Evolutionary conservation across 257 asterid species (phyloP).

Genomic region (Solanum etuberosum): DNA sequence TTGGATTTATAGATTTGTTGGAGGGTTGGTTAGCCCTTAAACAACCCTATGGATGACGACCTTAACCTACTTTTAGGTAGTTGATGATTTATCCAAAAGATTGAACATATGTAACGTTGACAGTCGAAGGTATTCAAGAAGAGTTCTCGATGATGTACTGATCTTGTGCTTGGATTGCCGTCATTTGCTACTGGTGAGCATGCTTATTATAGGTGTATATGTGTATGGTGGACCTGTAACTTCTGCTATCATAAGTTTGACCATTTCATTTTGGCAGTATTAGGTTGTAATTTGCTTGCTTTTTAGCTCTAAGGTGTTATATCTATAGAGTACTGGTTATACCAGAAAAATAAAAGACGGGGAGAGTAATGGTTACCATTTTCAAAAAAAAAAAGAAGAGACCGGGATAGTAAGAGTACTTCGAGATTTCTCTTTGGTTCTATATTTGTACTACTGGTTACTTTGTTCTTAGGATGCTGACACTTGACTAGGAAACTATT

Average conservation of each 20-base stretch:
- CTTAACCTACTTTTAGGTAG: too few relatives aligned
- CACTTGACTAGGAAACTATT: neutral
- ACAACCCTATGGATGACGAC: too few relatives aligned
- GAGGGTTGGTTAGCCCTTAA: too few relatives aligned
- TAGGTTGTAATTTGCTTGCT: neutral
- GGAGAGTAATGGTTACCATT: neutral
- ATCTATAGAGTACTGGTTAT: neutral
- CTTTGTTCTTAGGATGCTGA: neutral
- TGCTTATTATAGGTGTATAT: neutral
- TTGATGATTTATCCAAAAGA: too few relatives aligned
- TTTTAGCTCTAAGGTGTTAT: neutral
- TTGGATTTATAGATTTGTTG: too few relatives aligned
- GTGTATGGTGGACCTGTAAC: neutral
- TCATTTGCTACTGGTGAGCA: slow-evolving; percentile 70
- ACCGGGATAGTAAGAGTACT: neutral
- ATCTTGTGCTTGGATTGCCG: slow-evolving; percentile 67
- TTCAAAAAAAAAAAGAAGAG: neutral
- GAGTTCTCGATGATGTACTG: slow-evolving; percentile 84
- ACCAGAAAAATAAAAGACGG: neutral
- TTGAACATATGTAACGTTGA: slow-evolving; percentile 2
- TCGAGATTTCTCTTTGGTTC: neutral
- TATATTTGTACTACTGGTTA: neutral
- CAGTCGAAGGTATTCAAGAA: slow-evolving; percentile 71
- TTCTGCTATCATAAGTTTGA: neutral
- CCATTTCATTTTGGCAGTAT: neutral